Conservation (phyloP, 495 filamentous ascomycete species). For the Aspergillus hancockii region DNA sequence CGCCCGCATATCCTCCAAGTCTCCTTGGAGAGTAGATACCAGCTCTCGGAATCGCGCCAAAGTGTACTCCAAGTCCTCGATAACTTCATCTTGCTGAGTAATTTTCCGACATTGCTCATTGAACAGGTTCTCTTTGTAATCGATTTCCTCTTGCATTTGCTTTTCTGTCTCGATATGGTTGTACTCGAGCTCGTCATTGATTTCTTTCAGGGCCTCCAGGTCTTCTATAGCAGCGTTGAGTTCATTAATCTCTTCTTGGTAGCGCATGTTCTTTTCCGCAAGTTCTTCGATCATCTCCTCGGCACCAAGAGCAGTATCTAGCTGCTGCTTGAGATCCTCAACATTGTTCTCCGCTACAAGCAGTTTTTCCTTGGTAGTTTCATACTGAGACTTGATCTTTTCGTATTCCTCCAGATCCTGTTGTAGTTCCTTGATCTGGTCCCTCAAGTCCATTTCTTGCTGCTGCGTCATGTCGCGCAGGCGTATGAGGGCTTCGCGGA, state of each 20-base stretch:
- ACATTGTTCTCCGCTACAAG: constrained; percentile 71
- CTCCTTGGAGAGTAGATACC: constrained; percentile 80
- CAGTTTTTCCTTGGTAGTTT: constrained; percentile 69
- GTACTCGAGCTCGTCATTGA: constrained; percentile 90
- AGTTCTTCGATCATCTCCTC: constrained; percentile 94
- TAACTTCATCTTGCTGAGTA: constrained; percentile 65
- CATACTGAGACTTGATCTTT: constrained; percentile 68
- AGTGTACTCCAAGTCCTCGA: constrained; percentile 88
- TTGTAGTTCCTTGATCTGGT: constrained; percentile 76
- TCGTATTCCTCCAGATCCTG: constrained; percentile 74
- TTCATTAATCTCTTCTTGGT: constrained; percentile 81
- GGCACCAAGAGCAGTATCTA: constrained; percentile 81
- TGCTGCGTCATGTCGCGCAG: constrained; percentile 85
- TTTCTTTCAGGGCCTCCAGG: constrained; percentile 81
- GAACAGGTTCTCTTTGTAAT: constrained; percentile 76
- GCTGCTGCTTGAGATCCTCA: constrained; percentile 85
- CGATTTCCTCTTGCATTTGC: constrained; percentile 90
- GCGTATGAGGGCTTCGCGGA: constrained; percentile 82
- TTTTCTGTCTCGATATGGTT: constrained; percentile 92
- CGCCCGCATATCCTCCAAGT: constrained; percentile 87
- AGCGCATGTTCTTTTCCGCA: constrained; percentile 76
- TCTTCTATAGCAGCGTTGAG: constrained; percentile 80
- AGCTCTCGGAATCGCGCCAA: constrained; percentile 84
- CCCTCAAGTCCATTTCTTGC: constrained; percentile 75
- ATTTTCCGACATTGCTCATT: constrained; percentile 69